A percentile compares a stretch with the other conserved stretches of the same genome.
Conservation (phyloP, 352 stramenopile species). For the Pelagophyceae sp. region DNA sequence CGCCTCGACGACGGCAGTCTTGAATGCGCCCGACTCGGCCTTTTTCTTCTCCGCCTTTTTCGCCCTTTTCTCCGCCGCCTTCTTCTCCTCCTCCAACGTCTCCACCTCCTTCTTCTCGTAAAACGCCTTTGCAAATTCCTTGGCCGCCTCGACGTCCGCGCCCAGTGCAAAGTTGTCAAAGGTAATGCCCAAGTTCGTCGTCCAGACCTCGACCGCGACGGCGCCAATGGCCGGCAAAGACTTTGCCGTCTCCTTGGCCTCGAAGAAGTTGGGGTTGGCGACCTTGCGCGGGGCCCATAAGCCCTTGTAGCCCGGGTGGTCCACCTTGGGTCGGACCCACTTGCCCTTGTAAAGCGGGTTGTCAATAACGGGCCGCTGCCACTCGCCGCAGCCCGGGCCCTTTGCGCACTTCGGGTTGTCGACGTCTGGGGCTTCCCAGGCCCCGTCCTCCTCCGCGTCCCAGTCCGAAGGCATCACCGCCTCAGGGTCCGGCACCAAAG, state of each 20-base stretch:
- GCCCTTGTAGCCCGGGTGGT: conserved; percentile 98
- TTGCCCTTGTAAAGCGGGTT: conserved; percentile 97
- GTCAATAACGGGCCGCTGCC: conserved; percentile 64
- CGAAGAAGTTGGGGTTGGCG: conserved; percentile 81
- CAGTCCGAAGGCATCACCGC: conserved; percentile 93
- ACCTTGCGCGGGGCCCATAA: conserved; percentile 91
- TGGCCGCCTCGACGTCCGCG: conserved; percentile 82
- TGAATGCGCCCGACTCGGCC: conserved; percentile 52
- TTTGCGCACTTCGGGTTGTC: not conserved
- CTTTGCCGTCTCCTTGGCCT: conserved; percentile 68
- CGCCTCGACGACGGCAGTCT: conserved; percentile 44
- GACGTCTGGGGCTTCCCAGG: conserved; percentile 28
- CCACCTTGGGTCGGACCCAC: conserved; percentile 94
- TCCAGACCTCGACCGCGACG: conserved; percentile 98
- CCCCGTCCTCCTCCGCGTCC: conserved; percentile 96
- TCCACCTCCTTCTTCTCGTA: conserved; percentile 85
- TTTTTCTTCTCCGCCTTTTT: conserved; percentile 58
- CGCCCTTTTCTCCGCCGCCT: conserved; percentile 57
- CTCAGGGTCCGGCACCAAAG: conserved; percentile 89
- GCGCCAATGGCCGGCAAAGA: conserved; percentile 69
- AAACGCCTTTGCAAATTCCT: conserved; percentile 72
- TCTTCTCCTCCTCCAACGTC: not conserved
- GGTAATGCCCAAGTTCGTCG: conserved; percentile 91
- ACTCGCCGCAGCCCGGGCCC: conserved; percentile 9
- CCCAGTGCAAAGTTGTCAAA: conserved; percentile 99